Percentiles rank a stretch among this genome's conserved stretches.
phyloP scores from a whole-genome alignment of 805 yeast genomes.

The Candida ovalis region DNA sequence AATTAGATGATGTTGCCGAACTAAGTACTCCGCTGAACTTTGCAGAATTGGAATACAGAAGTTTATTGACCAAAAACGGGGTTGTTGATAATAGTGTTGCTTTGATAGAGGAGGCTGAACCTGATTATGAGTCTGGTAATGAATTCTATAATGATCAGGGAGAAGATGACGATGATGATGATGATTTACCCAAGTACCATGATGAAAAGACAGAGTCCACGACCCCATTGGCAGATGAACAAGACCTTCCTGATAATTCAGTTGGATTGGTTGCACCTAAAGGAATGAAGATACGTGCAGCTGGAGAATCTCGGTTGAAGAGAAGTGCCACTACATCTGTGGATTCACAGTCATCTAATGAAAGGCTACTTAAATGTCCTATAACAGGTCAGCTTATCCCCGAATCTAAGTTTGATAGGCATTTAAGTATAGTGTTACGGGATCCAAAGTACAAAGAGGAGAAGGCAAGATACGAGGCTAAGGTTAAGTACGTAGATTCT shows the following conservation, averaged over 20 bases:
- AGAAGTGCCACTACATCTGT: slow-evolving; percentile 18
- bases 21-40: slow-evolving; percentile 52
- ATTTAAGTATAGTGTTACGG: slow-evolving; percentile 61
- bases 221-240: neutral
- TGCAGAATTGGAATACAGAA: slow-evolving; percentile 57
- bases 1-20: slow-evolving; percentile 54
- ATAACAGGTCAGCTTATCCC: slow-evolving; percentile 68
- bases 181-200: slow-evolving; percentile 8
- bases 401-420: slow-evolving; percentile 66
- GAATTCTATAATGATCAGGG: neutral
- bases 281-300: slow-evolving; percentile 64
- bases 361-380: slow-evolving; percentile 63
- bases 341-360: slow-evolving; percentile 4
- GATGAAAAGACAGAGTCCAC: slow-evolving; percentile 7
- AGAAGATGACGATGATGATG: slow-evolving; percentile 1
- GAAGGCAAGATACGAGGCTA: slow-evolving; percentile 54
- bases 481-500: slow-evolving; percentile 45
- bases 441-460: slow-evolving; percentile 79
- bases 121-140: slow-evolving; percentile 30
- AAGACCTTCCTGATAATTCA: neutral
- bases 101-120: slow-evolving; percentile 35
- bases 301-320: slow-evolving; percentile 64
- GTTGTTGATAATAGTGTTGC: slow-evolving; percentile 22
- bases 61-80: slow-evolving; percentile 49
- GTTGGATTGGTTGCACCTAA: slow-evolving; percentile 23